Base-by-base conservation (phyloP, 2,329 filamentous ascomycete species). In the Arthroderma uncinatum region DNA sequence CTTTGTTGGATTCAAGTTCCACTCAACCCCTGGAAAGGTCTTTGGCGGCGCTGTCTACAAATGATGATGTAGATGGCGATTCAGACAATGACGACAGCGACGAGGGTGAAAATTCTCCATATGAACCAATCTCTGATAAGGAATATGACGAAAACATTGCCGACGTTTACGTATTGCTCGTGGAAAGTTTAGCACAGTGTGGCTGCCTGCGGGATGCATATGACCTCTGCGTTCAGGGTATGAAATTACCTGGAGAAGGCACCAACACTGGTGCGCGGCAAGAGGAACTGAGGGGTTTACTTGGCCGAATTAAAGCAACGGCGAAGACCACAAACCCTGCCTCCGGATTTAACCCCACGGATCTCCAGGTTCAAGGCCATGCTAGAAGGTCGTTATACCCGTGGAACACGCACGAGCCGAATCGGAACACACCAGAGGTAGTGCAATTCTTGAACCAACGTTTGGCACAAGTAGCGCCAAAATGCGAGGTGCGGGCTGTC, bases 401-500 rank as follows among this genome's bases (percentile, higher is more conserved):
- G 0, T 85, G 82, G 82, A 85, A 84, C 61, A 65, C 72, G 14
- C 73, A 79, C 62, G 82, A 85, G 62, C 81, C 81, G 1, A 74
- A 84, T 63, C 74, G 82, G 42, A 78, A 79, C 58, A 74, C 77
- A 0, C 66, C 75, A 2, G 75, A 78, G 44, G 77, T 73, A 5
- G 74, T 97, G 23, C 71, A 78, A 0, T 78, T 85, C 54, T 74
- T 97, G 47, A 97, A 97, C 66, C 71, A 75, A 21, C 77, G 85
- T 62, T 78, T 96, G 63, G 73, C 77, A 25, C 71, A 74, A 1
- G 83, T 89, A 57, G 89, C 90, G 0, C 86, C 89, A 0, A 92
- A 89, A 66, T 87, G 92, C 60, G 87, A 88, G 61, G 87, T 95
- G 30, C 81, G 82, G 58, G 84, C 86, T 2, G 83, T 89, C 0